These are phyloP conservation scores for Aspergillus pseudonomiae DNA, from an alignment of 2,329 filamentous ascomycete species.

Conservation along the genomic window DNA sequence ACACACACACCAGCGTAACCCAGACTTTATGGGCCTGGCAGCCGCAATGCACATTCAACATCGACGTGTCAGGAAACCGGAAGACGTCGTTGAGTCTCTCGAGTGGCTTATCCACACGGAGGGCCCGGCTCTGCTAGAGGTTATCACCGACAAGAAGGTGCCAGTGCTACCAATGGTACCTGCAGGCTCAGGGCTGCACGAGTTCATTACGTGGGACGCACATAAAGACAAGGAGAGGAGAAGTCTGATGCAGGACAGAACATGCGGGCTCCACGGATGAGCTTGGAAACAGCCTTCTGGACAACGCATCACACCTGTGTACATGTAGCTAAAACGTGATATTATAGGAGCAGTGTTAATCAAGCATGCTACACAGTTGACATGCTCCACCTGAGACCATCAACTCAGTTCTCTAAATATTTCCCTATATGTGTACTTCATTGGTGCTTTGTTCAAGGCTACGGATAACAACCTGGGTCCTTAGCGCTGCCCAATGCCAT, in stretches of 20 bases:
- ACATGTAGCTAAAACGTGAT: neutral
- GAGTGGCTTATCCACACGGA: constrained; percentile 80
- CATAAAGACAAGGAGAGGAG: neutral
- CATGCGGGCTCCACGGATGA: neutral
- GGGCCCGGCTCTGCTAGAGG: constrained; percentile 81
- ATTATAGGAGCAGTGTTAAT: neutral
- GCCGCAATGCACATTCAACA: constrained; percentile 34
- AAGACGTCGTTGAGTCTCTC: constrained; percentile 70
- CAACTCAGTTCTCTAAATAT: too few species aligned
- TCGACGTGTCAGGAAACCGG: constrained; percentile 71
- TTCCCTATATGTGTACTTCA: too few species aligned
- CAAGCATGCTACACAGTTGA: fast-evolving
- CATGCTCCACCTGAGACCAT: neutral
- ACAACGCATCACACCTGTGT: neutral
- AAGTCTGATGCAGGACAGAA: neutral
- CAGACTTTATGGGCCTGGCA: constrained; percentile 82
- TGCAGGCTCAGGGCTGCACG: constrained; percentile 3
- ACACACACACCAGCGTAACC: constrained; percentile 84
- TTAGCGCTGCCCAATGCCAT: too few species aligned
- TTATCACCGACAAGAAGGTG: constrained; percentile 70
- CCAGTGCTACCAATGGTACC: constrained; percentile 11
- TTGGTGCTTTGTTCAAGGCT: too few species aligned
- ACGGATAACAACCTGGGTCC: too few species aligned
- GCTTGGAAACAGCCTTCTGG: neutral
- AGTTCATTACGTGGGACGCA: constrained; percentile 4